Conservation (phyloP, 805 yeast genomes). For the Kodamaea hsintzibuensis region DNA sequence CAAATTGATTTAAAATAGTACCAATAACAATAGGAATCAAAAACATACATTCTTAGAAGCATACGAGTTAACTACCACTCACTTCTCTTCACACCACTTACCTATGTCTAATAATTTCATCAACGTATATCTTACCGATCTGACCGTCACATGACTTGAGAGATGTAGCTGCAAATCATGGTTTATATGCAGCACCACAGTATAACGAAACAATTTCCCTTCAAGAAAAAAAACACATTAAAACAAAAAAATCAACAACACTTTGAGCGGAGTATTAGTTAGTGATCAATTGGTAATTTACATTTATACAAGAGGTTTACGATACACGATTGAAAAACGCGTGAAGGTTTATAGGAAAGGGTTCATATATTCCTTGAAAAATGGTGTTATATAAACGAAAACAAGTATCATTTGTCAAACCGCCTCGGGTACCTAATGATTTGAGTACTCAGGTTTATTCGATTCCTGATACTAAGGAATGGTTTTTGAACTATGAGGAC, state of each 20-base stretch:
- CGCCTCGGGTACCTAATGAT: slow-evolving; percentile 58
- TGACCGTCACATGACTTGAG: not conserved
- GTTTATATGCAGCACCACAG: slow-evolving; percentile 3
- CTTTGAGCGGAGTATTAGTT: not conserved
- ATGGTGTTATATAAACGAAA: slow-evolving; percentile 80
- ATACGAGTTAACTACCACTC: not conserved
- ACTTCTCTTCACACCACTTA: not conserved
- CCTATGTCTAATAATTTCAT: not conserved
- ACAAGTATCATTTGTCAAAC: slow-evolving; percentile 59
- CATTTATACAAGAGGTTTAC: not conserved
- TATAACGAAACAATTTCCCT: slow-evolving; percentile 2
- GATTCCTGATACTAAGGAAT: slow-evolving; percentile 85
- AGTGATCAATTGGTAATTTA: not conserved
- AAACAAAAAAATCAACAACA: not conserved
- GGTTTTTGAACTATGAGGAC: slow-evolving; percentile 77
- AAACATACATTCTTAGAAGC: too few relatives aligned
- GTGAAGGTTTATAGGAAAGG: not conserved
- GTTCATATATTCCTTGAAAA: not conserved
- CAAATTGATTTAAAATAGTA: too few relatives aligned
- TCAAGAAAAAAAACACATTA: slow-evolving; percentile 1
- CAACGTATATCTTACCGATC: not conserved
- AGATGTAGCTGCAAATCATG: not conserved
- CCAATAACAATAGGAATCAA: not conserved
- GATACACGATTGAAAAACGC: not conserved
- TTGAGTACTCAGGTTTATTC: slow-evolving; percentile 69